Conservation (phyloP, 148 eudicot species). For the Silene uniflora region DNA sequence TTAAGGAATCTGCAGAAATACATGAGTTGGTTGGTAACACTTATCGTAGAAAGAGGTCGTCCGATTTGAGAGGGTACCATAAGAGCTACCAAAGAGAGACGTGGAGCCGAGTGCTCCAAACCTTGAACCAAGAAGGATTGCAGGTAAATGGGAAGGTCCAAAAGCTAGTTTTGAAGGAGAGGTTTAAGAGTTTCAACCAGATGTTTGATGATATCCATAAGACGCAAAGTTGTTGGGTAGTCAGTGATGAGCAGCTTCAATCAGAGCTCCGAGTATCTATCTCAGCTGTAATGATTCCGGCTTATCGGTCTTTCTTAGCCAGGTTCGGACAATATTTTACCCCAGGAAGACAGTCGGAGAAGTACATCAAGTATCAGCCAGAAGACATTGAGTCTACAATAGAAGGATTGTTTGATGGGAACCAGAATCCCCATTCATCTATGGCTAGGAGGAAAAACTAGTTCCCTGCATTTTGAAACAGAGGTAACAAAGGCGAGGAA, state of each 20-base stretch:
- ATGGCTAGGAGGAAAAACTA: constrained; percentile 56
- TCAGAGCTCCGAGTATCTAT: constrained; percentile 84
- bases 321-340: constrained; percentile 64
- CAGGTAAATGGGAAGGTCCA: constrained; percentile 54
- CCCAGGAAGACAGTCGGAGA: constrained; percentile 51
- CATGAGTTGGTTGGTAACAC: constrained; percentile 52
- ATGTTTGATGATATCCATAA: constrained; percentile 75
- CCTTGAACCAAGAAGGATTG: constrained; percentile 61
- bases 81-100: constrained; percentile 81
- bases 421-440: constrained; percentile 29
- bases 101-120: constrained; percentile 54
- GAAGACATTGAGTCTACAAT: constrained; percentile 82
- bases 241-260: constrained; percentile 78
- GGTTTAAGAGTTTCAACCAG: constrained; percentile 59
- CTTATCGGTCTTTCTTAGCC: constrained; percentile 67
- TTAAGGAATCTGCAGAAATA: constrained; percentile 61
- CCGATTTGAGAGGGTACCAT: constrained; percentile 63
- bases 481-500: not conserved
- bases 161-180: constrained; percentile 63
- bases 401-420: constrained; percentile 75
- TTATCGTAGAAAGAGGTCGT: constrained; percentile 52
- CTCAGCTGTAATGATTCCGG: constrained; percentile 77
- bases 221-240: constrained; percentile 83
- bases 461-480: constrained; percentile 6
- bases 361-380: constrained; percentile 80